A percentile compares a stretch with the other conserved stretches of the same genome.
Conservation (phyloP, 345 rosid species). For the Syzygium grande region DNA sequence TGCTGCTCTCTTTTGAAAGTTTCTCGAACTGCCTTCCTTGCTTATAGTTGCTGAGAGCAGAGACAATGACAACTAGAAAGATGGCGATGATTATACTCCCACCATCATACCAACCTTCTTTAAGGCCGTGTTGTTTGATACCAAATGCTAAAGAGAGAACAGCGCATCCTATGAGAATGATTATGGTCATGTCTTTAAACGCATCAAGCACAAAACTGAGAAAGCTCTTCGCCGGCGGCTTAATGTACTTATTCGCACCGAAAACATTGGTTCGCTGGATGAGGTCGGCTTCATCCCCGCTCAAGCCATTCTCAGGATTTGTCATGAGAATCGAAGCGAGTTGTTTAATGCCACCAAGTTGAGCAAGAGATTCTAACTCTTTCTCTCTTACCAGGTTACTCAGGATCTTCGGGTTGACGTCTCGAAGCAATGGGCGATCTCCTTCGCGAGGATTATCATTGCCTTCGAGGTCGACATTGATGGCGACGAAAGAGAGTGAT, state of each 20-base stretch:
- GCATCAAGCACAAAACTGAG: conserved; percentile 40
- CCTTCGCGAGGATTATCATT: conserved; percentile 27
- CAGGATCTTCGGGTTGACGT: neutral
- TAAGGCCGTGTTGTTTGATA: conserved; percentile 44
- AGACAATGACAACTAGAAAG: conserved; percentile 41
- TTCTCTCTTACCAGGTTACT: conserved; percentile 2
- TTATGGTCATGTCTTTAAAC: conserved; percentile 43
- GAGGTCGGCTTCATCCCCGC: conserved; percentile 18
- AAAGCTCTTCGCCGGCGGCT: conserved; percentile 44
- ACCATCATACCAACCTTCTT: conserved; percentile 73
- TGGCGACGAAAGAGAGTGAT: conserved; percentile 11
- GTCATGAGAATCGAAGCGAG: conserved; percentile 33
- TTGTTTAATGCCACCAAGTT: conserved; percentile 30
- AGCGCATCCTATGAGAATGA: conserved; percentile 53
- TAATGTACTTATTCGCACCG: conserved; percentile 54
- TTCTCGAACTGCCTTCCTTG: conserved; percentile 46
- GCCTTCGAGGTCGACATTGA: conserved; percentile 10
- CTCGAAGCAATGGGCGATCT: conserved; percentile 7
- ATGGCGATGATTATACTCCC: conserved; percentile 56
- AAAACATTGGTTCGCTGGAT: conserved; percentile 26
- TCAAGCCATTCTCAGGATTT: conserved; percentile 24
- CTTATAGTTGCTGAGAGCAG: conserved; percentile 42
- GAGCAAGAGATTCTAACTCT: neutral
- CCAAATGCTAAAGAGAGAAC: conserved; percentile 56
- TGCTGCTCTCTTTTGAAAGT: conserved; percentile 39